A percentile compares a stretch with the other conserved stretches of the same genome.
phyloP scores from a whole-genome alignment of 768 basidiomycete species.

The Steccherinum ochraceum region DNA sequence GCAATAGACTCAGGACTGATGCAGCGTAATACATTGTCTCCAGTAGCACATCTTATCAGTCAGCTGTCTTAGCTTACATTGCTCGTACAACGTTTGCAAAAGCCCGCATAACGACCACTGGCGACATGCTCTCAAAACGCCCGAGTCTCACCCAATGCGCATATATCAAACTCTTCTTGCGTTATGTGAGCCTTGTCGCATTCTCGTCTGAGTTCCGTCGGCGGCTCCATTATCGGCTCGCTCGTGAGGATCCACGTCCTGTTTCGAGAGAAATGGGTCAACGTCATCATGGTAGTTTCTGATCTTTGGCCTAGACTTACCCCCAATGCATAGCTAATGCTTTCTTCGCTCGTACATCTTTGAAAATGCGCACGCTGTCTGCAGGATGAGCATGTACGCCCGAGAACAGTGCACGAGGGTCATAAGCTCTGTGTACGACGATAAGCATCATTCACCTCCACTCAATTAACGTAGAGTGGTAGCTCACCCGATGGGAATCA shows the following conservation, averaged over 20 bases:
- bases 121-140: too few species aligned
- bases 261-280: slow-evolving; percentile 1
- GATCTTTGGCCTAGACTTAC: too few species aligned
- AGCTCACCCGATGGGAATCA: slow-evolving; percentile 65
- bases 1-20: too few species aligned
- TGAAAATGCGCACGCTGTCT: slow-evolving; percentile 63
- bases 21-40: too few species aligned
- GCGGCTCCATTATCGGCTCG: slow-evolving; percentile 58
- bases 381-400: slow-evolving; percentile 61
- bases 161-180: slow-evolving; percentile 47
- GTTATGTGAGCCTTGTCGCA: slow-evolving; percentile 44
- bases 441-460: too few species aligned
- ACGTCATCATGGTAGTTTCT: too few species aligned
- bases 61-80: too few species aligned
- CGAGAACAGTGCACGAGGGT: slow-evolving; percentile 48
- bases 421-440: slow-evolving; percentile 47
- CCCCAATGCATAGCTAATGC: slow-evolving; percentile 73
- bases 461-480: too few species aligned
- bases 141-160: slow-evolving; percentile 57
- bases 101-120: too few species aligned
- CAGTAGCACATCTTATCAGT: too few species aligned
- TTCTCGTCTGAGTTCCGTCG: slow-evolving; percentile 44
- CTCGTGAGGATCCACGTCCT: slow-evolving; percentile 49
- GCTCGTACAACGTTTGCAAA: too few species aligned
- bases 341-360: slow-evolving; percentile 51